A percentile compares a stretch with the other conserved stretches of the same genome.
Evolutionary conservation across 1,139 yeast genomes (phyloP).

Genomic region (Groenewaldozyma auringiensis): DNA sequence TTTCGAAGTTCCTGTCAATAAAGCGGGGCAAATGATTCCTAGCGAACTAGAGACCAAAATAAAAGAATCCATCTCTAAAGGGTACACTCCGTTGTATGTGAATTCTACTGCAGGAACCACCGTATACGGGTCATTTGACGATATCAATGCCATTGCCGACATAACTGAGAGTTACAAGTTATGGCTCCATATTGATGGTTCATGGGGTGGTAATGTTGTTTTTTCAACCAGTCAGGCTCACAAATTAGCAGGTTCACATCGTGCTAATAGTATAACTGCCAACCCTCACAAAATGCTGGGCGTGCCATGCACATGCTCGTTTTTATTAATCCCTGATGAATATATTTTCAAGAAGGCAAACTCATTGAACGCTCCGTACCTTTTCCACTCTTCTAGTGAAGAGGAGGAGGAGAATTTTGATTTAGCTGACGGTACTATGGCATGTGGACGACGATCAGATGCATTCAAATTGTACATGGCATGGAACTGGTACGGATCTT

Average conservation of each 20-base stretch:
- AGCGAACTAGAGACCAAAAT: conserved; percentile 44
- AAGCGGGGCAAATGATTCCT: conserved; percentile 50
- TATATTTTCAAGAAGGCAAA: conserved; percentile 61
- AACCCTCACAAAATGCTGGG: conserved; percentile 90
- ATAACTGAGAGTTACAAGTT: conserved; percentile 48
- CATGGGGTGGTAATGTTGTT: conserved; percentile 85
- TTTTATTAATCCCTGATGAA: conserved; percentile 64
- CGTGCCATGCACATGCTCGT: conserved; percentile 83
- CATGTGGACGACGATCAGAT: conserved; percentile 84
- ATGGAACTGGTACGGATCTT: conserved; percentile 72
- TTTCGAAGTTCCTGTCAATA: conserved; percentile 53
- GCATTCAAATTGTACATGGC: conserved; percentile 70
- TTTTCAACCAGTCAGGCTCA: conserved; percentile 47
- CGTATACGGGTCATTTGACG: conserved; percentile 78
- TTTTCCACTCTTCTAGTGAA: conserved; percentile 54
- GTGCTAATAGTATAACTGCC: conserved; percentile 72
- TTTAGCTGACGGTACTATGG: conserved; percentile 87
- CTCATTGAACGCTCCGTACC: conserved; percentile 71
- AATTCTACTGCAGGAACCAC: conserved; percentile 89
- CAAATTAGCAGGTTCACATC: conserved; percentile 51
- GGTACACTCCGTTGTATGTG: conserved; percentile 65
- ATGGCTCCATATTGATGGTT: conserved; percentile 85
- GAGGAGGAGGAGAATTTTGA: conserved; percentile 56
- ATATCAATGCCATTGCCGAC: conserved; percentile 46
- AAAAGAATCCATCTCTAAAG: conserved; percentile 38